Conservation (phyloP, 1,284 basidiomycete genomes). For the Peniophora sp. region DNA sequence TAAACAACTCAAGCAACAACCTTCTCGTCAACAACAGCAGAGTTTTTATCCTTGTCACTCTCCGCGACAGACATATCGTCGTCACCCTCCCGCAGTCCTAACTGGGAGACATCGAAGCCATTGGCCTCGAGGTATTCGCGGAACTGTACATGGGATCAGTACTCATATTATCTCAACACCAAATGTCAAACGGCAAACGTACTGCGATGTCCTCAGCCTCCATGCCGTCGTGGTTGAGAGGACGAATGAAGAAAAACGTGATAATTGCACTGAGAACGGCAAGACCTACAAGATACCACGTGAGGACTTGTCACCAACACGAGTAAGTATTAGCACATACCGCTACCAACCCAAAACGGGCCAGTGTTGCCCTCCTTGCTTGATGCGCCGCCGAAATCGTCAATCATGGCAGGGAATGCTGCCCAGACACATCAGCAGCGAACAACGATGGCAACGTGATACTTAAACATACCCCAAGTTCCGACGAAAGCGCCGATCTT, state of each 20-base stretch:
- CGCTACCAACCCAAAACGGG: constrained; percentile 77
- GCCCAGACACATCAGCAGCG: constrained; percentile 7
- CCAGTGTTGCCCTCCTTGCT: constrained; percentile 60
- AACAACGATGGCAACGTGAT: background rate
- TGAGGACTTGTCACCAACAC: no score
- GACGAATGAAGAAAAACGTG: constrained; percentile 69
- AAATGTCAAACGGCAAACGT: constrained; percentile 14
- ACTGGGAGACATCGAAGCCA: constrained; percentile 67
- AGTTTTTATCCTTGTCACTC: background rate
- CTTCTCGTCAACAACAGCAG: background rate
- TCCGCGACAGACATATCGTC: constrained; percentile 5
- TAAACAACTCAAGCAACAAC: background rate
- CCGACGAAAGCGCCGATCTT: constrained; percentile 86
- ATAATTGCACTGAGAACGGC: constrained; percentile 74
- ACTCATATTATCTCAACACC: constrained; percentile 2
- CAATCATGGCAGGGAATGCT: constrained; percentile 68
- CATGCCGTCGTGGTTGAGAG: constrained; percentile 77
- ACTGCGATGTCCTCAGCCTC: constrained; percentile 62
- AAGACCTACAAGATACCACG: constrained; percentile 31
- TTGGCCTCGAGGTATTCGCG: constrained; percentile 69
- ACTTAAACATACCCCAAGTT: constrained; percentile 50
- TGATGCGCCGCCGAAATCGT: constrained; percentile 49
- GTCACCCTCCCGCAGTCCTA: constrained; percentile 38
- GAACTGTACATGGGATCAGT: constrained; percentile 40
- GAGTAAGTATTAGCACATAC: constrained; percentile 19